Conservation (phyloP, 768 basidiomycete species). For the Boletus vinaceobasis region DNA sequence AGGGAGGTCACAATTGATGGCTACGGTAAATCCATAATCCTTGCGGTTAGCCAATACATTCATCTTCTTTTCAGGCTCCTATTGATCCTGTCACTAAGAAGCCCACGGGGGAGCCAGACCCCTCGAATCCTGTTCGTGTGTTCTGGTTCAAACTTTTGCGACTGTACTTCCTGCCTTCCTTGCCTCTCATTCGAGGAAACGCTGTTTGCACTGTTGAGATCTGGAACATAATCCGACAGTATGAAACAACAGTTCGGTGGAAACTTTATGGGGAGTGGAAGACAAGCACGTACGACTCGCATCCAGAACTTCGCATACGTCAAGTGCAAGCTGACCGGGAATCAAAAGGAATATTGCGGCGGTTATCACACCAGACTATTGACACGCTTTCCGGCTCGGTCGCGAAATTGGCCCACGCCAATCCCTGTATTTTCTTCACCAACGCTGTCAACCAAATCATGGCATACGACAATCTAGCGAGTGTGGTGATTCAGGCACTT, state of each 20-base stretch:
- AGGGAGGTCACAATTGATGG: conserved; percentile 60
- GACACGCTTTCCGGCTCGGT: conserved; percentile 83
- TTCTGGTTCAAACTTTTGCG: conserved; percentile 87
- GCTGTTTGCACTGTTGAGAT: conserved; percentile 88
- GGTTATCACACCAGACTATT: conserved; percentile 80
- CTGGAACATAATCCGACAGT: conserved; percentile 84
- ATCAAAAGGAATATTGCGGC: conserved; percentile 83
- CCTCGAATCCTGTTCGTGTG: conserved; percentile 56
- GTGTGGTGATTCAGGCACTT: conserved; percentile 84
- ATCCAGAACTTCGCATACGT: conserved; percentile 78
- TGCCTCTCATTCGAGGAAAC: conserved; percentile 81
- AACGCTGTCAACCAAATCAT: conserved; percentile 92
- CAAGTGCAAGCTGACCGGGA: conserved; percentile 83
- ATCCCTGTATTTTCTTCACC: conserved; percentile 87
- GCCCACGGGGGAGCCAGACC: conserved; percentile 50
- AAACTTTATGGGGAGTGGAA: conserved; percentile 96
- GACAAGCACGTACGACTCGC: conserved; percentile 60
- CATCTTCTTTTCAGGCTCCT: conserved; percentile 35
- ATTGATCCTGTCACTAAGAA: conserved; percentile 63
- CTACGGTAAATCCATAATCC: conserved; percentile 42
- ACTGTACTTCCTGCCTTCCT: conserved; percentile 77
- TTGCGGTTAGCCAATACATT: conserved; percentile 2
- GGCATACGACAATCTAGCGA: conserved; percentile 92
- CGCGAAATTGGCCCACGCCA: conserved; percentile 91
- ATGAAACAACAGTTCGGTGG: conserved; percentile 80